Evolutionary conservation across 2,329 filamentous ascomycete species (phyloP), one percentile per base, ranked within the genome.

Genomic region (Lachnellula willkommii): DNA sequence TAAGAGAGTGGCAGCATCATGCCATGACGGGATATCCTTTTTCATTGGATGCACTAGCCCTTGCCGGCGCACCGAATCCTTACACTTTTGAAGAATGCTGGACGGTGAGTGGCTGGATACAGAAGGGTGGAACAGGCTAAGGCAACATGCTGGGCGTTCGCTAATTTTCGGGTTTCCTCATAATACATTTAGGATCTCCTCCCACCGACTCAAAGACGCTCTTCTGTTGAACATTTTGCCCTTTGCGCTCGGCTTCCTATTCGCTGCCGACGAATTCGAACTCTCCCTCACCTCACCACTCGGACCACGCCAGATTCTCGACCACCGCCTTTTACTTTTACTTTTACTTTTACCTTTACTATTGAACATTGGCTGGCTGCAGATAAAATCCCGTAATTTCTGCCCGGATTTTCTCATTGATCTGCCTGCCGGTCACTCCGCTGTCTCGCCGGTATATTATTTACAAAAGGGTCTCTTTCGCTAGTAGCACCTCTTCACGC

Each of bases 381-480:
- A 4, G 3, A 32, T 32, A 32, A 12, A 32, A 32, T 12, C 9
- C 28, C 28, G 28, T 32, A 32, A 4, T 40, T 12, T 40, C 17
- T 17, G 4, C 36, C 12, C 22, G 26, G 9, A 20, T 47, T 47
- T 26, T 49, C 32, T 35, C 24, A 5, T 20, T 9, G 32, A 17
- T 5, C 14, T 32, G 9, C 28, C 28, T 32, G 9, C 28, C 28
- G 28, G 28, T 8, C 28, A 8, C 28, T 32, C 28, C 28, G 28
- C 9, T 32, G 28, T 8, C 8, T 32, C 28, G 28, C 3, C 28
- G 28, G 28, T 32, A 32, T 32, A 32, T 32, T 51, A 36, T 45
- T 48, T 46, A 26, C 28, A 40, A 48, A 58, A 52, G 53, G 60
- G 63, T 63, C 63, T 50, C 63, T 64, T 64, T 65, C 54, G 59